phyloP scores from a whole-genome alignment of 192 early-diverging fungal genomes.

The Radiomyces spectabilis region DNA sequence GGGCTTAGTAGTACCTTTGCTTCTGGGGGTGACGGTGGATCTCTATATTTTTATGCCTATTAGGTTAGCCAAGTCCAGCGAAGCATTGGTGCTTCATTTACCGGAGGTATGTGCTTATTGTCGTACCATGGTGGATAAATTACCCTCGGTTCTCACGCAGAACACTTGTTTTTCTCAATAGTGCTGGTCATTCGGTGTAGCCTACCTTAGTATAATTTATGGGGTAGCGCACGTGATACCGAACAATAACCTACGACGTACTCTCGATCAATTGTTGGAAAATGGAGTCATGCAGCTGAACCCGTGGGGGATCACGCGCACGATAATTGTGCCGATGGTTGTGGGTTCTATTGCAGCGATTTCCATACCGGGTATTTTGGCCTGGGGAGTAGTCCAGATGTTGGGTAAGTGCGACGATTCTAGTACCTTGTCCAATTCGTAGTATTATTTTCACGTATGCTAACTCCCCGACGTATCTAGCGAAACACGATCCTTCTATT shows the following conservation, averaged over 20 bases:
- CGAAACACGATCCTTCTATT: neutral
- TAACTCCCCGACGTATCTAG: too few species aligned
- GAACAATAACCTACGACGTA: conserved; percentile 29
- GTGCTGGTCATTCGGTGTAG: conserved; percentile 66
- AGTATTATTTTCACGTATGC: too few species aligned
- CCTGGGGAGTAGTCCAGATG: conserved; percentile 17
- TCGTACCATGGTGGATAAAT: neutral
- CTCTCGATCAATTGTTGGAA: conserved; percentile 27
- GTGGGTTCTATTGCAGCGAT: conserved; percentile 19
- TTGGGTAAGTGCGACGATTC: conserved; percentile 25
- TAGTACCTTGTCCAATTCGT: too few species aligned
- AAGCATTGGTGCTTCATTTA: conserved; percentile 12
- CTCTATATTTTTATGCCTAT: conserved; percentile 65
- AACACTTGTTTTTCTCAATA: too few species aligned
- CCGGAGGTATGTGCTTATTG: conserved; percentile 25
- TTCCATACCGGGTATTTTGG: conserved; percentile 26
- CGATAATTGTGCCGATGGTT: conserved; percentile 30
- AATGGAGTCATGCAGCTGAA: conserved; percentile 22
- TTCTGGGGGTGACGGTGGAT: conserved; percentile 63
- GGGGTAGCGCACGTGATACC: conserved; percentile 40
- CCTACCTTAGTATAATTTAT: conserved; percentile 61
- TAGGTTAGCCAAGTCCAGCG: conserved; percentile 17
- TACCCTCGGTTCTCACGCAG: too few species aligned
- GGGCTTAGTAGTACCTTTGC: conserved; percentile 61
- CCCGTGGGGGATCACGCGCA: conserved; percentile 17